A percentile compares a stretch with the other conserved stretches of the same genome.
Evolutionary conservation across 208 protist genomes (phyloP).

Genomic region (Herpetomonas samuelpessoai): DNA sequence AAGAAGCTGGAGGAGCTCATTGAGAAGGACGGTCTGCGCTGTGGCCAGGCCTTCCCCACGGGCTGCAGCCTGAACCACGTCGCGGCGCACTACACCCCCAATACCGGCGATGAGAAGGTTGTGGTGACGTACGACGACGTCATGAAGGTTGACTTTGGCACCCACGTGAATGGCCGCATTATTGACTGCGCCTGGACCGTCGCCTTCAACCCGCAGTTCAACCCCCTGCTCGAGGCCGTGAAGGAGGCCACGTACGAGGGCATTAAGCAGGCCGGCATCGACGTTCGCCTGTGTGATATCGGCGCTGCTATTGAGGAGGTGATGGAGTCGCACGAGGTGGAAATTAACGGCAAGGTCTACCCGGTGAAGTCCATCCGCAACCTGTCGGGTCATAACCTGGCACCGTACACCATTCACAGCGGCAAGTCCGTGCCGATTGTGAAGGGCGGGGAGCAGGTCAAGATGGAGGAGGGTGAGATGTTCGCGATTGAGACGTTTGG

Average conservation of each 20-base stretch:
- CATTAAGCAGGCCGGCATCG: conserved; percentile 95
- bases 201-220: conserved; percentile 96
- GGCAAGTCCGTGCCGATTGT: conserved; percentile 99
- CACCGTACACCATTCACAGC: conserved; percentile 97
- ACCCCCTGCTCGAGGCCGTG: conserved; percentile 95
- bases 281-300: conserved; percentile 95
- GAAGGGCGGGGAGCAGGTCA: conserved; percentile 90
- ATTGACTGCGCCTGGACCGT: conserved; percentile 98
- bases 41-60: conserved; percentile 92
- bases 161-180: conserved; percentile 97
- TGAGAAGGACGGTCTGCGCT: conserved; percentile 80
- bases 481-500: conserved; percentile 99
- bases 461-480: conserved; percentile 97
- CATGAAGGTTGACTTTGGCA: conserved; percentile 99
- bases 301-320: conserved; percentile 97
- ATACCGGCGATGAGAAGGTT: conserved; percentile 93
- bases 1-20: conserved; percentile 77
- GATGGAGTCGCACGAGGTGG: conserved; percentile 97
- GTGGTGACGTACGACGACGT: conserved; percentile 96
- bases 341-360: conserved; percentile 94
- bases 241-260: conserved; percentile 98
- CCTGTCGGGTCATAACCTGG: conserved; percentile 98
- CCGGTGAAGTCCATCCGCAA: conserved; percentile 97
- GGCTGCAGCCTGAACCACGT: conserved; percentile 96
- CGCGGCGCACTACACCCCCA: conserved; percentile 98